A percentile compares a stretch with the other conserved stretches of the same genome.
Conservation (phyloP, 345 rosid species). For the Lumnitzera racemosa region DNA sequence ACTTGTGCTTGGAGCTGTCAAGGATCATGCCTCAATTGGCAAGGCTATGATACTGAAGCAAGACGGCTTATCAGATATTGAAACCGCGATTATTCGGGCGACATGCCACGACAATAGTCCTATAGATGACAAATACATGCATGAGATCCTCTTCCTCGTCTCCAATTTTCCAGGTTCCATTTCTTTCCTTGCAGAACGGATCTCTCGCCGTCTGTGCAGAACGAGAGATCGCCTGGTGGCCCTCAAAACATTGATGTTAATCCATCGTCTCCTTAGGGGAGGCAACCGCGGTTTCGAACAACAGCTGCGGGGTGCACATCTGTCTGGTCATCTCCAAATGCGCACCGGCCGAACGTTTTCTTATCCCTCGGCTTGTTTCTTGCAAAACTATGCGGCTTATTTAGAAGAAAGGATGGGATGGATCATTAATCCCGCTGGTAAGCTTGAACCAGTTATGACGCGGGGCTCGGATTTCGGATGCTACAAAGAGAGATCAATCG, state of each 20-base stretch:
- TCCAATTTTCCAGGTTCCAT: constrained; percentile 54
- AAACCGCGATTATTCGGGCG: constrained; percentile 74
- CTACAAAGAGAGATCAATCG: constrained; percentile 41
- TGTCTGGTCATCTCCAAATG: constrained; percentile 72
- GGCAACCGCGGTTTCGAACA: constrained; percentile 68
- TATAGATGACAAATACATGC: constrained; percentile 63
- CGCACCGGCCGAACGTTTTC: constrained; percentile 17
- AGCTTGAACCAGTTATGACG: constrained; percentile 62
- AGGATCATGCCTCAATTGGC: constrained; percentile 77
- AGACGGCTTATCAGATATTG: constrained; percentile 48
- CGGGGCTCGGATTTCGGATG: constrained; percentile 31
- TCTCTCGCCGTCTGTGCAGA: constrained; percentile 69
- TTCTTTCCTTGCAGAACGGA: constrained; percentile 66
- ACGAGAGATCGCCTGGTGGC: constrained; percentile 65
- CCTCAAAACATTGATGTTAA: constrained; percentile 62
- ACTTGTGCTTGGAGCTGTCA: constrained; percentile 52
- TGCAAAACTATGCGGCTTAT: constrained; percentile 56
- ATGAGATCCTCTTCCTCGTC: constrained; percentile 77
- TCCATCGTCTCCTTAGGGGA: constrained; percentile 82
- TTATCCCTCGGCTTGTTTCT: constrained; percentile 29
- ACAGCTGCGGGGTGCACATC: constrained; percentile 44
- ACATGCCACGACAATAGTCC: constrained; percentile 56
- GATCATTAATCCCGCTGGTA: constrained; percentile 76
- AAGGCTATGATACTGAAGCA: constrained; percentile 54
- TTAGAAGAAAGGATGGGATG: constrained; percentile 75